A percentile compares a stretch with the other conserved stretches of the same genome.
Evolutionary conservation across 176 grass and related monocot species (phyloP).

Genomic region (Musa acuminata): DNA sequence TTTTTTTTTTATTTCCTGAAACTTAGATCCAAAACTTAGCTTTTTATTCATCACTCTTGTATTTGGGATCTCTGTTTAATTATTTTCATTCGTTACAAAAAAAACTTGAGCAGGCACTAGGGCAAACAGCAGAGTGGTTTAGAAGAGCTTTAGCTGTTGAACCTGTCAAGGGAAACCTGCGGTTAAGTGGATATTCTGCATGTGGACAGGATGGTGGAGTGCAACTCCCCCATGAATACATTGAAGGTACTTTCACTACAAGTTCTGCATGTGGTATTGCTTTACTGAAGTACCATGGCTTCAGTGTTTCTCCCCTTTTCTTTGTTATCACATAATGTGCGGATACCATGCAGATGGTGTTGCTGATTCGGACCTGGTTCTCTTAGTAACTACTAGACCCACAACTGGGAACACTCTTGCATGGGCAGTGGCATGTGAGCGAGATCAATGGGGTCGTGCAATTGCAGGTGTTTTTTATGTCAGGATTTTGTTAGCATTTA

Average conservation of each 20-base stretch:
- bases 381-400: slow-evolving; percentile 95
- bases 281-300: neutral
- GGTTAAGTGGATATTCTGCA: slow-evolving; percentile 95
- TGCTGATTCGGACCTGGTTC: slow-evolving; percentile 85
- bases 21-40: no score
- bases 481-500: neutral
- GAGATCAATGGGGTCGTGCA: slow-evolving; percentile 97
- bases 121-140: slow-evolving; percentile 96
- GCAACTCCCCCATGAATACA: slow-evolving; percentile 85
- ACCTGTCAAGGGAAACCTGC: slow-evolving; percentile 92
- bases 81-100: neutral
- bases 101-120: slow-evolving; percentile 48
- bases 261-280: neutral
- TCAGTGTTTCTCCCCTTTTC: neutral
- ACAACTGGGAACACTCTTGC: slow-evolving; percentile 99
- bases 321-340: neutral
- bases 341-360: slow-evolving; percentile 61
- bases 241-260: slow-evolving; percentile 55
- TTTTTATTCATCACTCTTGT: no score
- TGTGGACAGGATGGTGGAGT: slow-evolving; percentile 99
- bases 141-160: slow-evolving; percentile 95
- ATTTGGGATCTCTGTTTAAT: neutral
- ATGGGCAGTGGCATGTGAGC: slow-evolving; percentile 97
- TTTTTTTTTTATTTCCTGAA: no score
- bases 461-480: slow-evolving; percentile 60